Evolutionary conservation across 129 eudicot species (phyloP).

Genomic region (Chrysanthemum makinoi): DNA sequence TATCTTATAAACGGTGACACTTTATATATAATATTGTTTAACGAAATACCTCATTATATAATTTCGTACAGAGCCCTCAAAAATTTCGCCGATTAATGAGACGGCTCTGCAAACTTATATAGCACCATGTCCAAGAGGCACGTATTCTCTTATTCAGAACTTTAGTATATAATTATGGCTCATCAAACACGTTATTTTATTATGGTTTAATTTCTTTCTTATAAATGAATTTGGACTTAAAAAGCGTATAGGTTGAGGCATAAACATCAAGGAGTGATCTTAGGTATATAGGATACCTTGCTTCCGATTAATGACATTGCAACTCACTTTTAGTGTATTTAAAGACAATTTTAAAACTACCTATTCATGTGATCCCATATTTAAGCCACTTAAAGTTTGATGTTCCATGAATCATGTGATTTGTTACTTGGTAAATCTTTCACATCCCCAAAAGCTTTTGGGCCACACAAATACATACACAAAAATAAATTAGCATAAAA

Average conservation of each 20-base stretch:
- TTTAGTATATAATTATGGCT: neutral
- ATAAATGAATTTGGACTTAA: neutral
- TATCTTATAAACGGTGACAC: too few relatives aligned
- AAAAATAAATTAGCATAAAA: constrained; percentile 6
- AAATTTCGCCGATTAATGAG: too few relatives aligned
- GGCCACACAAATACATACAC: constrained; percentile 16
- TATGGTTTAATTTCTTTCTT: neutral
- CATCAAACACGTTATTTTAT: neutral
- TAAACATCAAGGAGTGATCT: constrained; percentile 36
- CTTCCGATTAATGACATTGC: constrained; percentile 35
- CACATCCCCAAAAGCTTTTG: constrained; percentile 28
- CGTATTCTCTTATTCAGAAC: neutral
- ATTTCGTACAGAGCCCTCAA: too few relatives aligned
- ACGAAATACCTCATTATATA: too few relatives aligned
- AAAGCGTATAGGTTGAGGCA: constrained; percentile 16
- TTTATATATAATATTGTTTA: too few relatives aligned
- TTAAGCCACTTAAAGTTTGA: constrained; percentile 26
- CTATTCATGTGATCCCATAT: constrained; percentile 38
- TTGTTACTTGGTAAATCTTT: constrained; percentile 27
- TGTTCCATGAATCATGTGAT: constrained; percentile 44
- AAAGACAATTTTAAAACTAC: constrained; percentile 30
- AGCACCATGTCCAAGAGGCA: neutral
- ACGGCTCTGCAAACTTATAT: too few relatives aligned
- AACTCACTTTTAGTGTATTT: constrained; percentile 43
- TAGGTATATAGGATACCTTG: constrained; percentile 41